Evolutionary conservation across 768 basidiomycete species (phyloP).

Genomic region (Hericium erinaceus): DNA sequence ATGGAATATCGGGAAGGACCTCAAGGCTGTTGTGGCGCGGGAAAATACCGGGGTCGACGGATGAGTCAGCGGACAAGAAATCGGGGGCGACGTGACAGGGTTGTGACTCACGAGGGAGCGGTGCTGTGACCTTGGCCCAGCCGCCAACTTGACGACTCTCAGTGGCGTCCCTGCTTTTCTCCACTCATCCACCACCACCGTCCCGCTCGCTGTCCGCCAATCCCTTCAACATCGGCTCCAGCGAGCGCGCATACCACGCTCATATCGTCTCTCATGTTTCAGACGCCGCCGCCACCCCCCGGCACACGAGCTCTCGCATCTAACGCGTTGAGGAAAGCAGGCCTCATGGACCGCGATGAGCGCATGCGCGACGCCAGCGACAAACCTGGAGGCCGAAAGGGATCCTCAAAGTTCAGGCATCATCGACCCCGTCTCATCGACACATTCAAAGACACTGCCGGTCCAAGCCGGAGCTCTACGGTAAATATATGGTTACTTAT

Average conservation of each 20-base stretch:
- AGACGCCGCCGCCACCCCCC: slow-evolving; percentile 49
- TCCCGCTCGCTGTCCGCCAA: slow-evolving; percentile 6
- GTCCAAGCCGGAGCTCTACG: slow-evolving; percentile 42
- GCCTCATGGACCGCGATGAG: slow-evolving; percentile 69
- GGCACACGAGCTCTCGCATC: slow-evolving; percentile 50
- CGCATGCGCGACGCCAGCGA: slow-evolving; percentile 64
- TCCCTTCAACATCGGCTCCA: slow-evolving; percentile 2
- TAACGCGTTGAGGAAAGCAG: slow-evolving; percentile 58
- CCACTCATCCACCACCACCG: background rate
- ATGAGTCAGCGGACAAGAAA: too few species aligned
- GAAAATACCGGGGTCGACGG: too few species aligned
- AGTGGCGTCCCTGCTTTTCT: background rate
- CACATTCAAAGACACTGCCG: slow-evolving; percentile 41
- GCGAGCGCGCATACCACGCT: background rate
- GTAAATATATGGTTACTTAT: slow-evolving; percentile 52
- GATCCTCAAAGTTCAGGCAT: slow-evolving; percentile 44
- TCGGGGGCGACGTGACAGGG: too few species aligned
- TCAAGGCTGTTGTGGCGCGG: too few species aligned
- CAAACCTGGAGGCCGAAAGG: slow-evolving; percentile 69
- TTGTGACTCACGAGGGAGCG: background rate
- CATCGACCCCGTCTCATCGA: slow-evolving; percentile 57
- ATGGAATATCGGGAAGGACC: too few species aligned
- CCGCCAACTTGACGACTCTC: background rate
- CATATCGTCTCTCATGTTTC: slow-evolving; percentile 35
- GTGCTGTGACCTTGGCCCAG: background rate